Base-by-base conservation (phyloP, 2,329 filamentous ascomycete genomes). In the Zasmidium citrigriseum region DNA sequence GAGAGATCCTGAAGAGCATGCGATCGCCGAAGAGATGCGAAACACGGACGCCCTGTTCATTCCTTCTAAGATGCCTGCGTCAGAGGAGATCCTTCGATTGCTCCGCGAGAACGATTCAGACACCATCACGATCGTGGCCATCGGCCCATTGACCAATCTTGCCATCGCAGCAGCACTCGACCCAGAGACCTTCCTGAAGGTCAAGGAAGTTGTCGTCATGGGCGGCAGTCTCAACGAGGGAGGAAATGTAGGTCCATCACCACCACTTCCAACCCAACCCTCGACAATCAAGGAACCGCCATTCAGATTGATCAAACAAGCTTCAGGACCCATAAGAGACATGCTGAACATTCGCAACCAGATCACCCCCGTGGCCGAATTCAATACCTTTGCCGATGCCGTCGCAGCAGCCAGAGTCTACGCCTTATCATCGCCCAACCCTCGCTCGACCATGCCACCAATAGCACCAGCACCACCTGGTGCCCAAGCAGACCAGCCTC, bases 131-230 rank as follows among this genome's bases (percentile, higher is more conserved):
- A 90, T 99, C 70, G 86, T 96, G 38, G 90, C 90, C 22, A 82
- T 98, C 50, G 95, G 95, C 0, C 95, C 95, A 1, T 79, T 98
- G 66, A 98, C 95, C n/a, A 99, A 96, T 72, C 78, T 96, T 25
- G 95, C 95, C 1, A 76, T 96, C 23, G 95, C 95, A 2, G 93
- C 95, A 2, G 87, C 91, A 14, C 86, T 91, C 69, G 93, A 98
- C 66, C 88, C 93, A 0, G 91, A 93, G 74, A 88, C 92, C 0
- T 97, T 99, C 74, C 81, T 99, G 55, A 86, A 87, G 46, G 90
- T 87, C 50, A 96, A 96, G 74, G 92, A 98, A 75, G 84, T 99
- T 2, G 88, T 96, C 3, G 90, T 97, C 48, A 99, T 99, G 95
- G 95, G 93, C 59, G 95, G 95, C 59, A 88, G 90, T 22, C 84